Evolutionary conservation across 441 rosid genomes (phyloP), one percentile per base, ranked within the genome.

Genomic region (Populus hybrid): DNA sequence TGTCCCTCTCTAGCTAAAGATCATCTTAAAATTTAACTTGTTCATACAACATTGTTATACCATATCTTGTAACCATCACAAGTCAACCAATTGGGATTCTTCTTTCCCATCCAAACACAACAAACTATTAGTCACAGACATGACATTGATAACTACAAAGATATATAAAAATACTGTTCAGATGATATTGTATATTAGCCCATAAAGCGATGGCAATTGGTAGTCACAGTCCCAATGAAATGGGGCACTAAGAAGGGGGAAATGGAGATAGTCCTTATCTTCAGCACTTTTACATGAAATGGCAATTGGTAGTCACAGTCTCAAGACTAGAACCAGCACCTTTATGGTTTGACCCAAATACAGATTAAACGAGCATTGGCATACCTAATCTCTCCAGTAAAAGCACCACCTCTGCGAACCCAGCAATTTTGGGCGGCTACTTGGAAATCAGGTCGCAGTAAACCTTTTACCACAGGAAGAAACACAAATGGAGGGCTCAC

Each of bases 381-480:
- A 76, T 79, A 90, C 96, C 94, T 90, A 71, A 92, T 76, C 79
- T 92, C 94, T 34, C 94, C 93, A 0, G 97, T 90, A 69, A 84
- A 90, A 77, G 94, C 96, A 77, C 94, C 96, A 35, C 94, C 94
- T 80, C 88, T 90, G 67, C 87, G 86, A 73, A 88, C 91, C 94
- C 96, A 92, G 63, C 94, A 90, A 80, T 92, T 90, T 69, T 90
- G 93, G n/a, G 94, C 94, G 23, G 93, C 90, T 23, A 92, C 87
- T 50, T 88, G 85, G 77, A 92, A 86, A 75, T 92, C 94, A 0
- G 89, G 68, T 63, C 93, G 81, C 84, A 90, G 65, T n/a, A 77
- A 72, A 53, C 78, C 67, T 77, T 88, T 90, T 71, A 89, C 93
- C 69, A 79, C 1, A 26, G 88, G 83, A 66, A 92, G 93, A 81